Evolutionary conservation across 495 filamentous ascomycete genomes (phyloP).

Genomic region (Penicillium soppii): DNA sequence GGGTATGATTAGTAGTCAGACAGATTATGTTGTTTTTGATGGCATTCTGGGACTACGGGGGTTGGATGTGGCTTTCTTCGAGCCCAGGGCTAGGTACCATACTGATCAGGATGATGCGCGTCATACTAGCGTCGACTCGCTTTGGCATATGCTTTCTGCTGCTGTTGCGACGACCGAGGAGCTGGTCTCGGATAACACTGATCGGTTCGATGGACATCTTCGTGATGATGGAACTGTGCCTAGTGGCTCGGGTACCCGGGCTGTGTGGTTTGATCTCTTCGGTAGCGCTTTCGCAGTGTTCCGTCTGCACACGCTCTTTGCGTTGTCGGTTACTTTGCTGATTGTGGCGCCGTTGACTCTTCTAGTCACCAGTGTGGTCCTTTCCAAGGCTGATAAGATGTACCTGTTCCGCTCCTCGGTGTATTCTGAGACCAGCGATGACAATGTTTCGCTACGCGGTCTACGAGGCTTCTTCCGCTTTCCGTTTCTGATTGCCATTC

Average conservation of each 20-base stretch:
- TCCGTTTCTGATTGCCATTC: slow-evolving; percentile 70
- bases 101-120: slow-evolving; percentile 83
- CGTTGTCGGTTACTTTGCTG: slow-evolving; percentile 78
- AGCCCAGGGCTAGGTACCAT: slow-evolving; percentile 85
- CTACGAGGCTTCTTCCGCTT: slow-evolving; percentile 81
- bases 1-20: slow-evolving; percentile 76
- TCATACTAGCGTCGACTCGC: slow-evolving; percentile 70
- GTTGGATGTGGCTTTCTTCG: slow-evolving; percentile 87
- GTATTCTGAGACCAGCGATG: slow-evolving; percentile 56
- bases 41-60: slow-evolving; percentile 81
- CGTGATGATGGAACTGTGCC: slow-evolving; percentile 61
- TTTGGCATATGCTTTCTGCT: slow-evolving; percentile 94
- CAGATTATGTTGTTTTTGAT: slow-evolving; percentile 86
- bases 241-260: slow-evolving; percentile 65
- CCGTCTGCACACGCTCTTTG: slow-evolving; percentile 77
- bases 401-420: slow-evolving; percentile 73
- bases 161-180: slow-evolving; percentile 69
- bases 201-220: slow-evolving; percentile 62
- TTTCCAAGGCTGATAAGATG: slow-evolving; percentile 69
- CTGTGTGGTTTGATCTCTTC: slow-evolving; percentile 95
- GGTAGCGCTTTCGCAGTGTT: slow-evolving; percentile 80
- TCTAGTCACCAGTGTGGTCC: slow-evolving; percentile 61
- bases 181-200: slow-evolving; percentile 67
- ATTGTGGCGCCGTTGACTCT: slow-evolving; percentile 73
- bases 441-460: slow-evolving; percentile 66